Conservation (phyloP, 2,329 filamentous ascomycete genomes). For the Dothideomycetes sp. region DNA sequence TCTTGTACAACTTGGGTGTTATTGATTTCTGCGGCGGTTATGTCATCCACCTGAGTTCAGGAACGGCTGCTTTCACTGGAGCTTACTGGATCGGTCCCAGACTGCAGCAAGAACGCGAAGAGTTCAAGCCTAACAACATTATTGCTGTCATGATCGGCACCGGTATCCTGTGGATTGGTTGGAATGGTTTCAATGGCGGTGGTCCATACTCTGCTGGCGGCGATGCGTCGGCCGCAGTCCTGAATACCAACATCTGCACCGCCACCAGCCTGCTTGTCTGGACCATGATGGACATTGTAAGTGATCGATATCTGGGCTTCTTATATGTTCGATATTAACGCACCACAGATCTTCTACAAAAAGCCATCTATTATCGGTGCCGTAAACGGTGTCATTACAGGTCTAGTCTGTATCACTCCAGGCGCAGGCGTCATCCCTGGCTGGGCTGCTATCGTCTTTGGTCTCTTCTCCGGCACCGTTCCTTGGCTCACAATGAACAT, state of each 20-base stretch:
- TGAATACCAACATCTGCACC: conserved; percentile 41
- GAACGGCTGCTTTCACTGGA: conserved; percentile 38
- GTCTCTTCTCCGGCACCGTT: conserved; percentile 31
- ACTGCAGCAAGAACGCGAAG: conserved; percentile 32
- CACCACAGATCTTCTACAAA: conserved; percentile 28
- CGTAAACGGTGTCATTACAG: conserved; percentile 42
- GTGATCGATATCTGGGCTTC: neutral
- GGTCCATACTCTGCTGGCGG: conserved; percentile 41
- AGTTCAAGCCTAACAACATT: conserved; percentile 38
- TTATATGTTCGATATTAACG: neutral
- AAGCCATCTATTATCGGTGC: conserved; percentile 41
- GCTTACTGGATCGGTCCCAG: conserved; percentile 38
- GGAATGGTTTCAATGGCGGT: conserved; percentile 44
- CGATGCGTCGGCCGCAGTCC: conserved; percentile 39
- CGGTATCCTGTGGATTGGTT: conserved; percentile 41
- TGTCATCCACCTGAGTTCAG: conserved; percentile 43
- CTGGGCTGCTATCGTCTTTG: conserved; percentile 40
- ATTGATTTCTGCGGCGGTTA: conserved; percentile 44
- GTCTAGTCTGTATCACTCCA: conserved; percentile 41
- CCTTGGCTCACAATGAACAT: conserved; percentile 42
- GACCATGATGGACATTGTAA: conserved; percentile 31
- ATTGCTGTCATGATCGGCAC: conserved; percentile 35
- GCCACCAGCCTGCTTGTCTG: conserved; percentile 37
- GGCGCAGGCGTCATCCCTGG: conserved; percentile 40
- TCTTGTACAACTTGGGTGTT: conserved; percentile 34